Conservation (phyloP, 768 basidiomycete species). For the Suillus weaverae region DNA sequence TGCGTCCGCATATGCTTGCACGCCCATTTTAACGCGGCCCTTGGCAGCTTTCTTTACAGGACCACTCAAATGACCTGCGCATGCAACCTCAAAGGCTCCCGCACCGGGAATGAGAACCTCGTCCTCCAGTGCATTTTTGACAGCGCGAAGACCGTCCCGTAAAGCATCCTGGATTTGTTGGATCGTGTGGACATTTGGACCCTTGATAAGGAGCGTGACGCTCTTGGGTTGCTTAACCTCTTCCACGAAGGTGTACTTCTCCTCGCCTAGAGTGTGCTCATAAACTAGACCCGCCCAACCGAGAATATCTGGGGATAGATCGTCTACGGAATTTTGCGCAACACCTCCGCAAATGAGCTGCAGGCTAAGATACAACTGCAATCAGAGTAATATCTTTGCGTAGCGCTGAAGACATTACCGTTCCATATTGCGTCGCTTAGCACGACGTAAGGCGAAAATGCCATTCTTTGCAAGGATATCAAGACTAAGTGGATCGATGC, state of each 20-base stretch:
- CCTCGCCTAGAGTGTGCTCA: conserved; percentile 98
- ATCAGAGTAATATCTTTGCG: conserved; percentile 31
- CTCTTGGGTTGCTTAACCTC: conserved; percentile 94
- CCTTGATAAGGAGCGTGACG: conserved; percentile 96
- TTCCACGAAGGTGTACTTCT: conserved; percentile 97
- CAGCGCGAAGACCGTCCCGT: conserved; percentile 91
- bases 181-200: conserved; percentile 94
- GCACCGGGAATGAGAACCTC: conserved; percentile 89
- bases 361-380: conserved; percentile 48
- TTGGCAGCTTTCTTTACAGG: conserved; percentile 83
- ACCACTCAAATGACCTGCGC: conserved; percentile 79
- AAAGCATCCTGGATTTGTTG: conserved; percentile 98
- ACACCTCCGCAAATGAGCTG: conserved; percentile 93
- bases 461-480: conserved; percentile 97
- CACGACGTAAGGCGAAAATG: conserved; percentile 89
- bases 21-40: conserved; percentile 94
- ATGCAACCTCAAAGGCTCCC: conserved; percentile 95
- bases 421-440: conserved; percentile 99
- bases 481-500: conserved; percentile 95
- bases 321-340: conserved; percentile 98
- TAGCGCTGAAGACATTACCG: conserved; percentile 49
- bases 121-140: conserved; percentile 97
- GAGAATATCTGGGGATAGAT: conserved; percentile 85
- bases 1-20: conserved; percentile 96
- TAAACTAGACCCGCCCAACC: conserved; percentile 99